Evolutionary conservation across 768 basidiomycete genomes (phyloP).

Genomic region (Lactifluus piperatus): DNA sequence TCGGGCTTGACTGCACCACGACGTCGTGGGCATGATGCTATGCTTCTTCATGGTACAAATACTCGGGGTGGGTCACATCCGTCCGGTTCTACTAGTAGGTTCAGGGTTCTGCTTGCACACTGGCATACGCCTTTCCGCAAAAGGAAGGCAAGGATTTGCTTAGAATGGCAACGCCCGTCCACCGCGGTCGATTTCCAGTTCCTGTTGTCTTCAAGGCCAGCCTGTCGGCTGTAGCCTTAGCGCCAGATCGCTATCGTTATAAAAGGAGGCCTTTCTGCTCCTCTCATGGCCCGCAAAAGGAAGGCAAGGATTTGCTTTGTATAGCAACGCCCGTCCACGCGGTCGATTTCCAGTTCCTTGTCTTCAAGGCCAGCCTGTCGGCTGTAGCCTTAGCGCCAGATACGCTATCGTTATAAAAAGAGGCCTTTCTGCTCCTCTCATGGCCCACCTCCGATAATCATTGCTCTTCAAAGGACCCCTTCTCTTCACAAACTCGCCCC

Average conservation of each 20-base stretch:
- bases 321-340: conserved; percentile 16
- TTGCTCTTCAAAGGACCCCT: too few species aligned
- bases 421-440: too few species aligned
- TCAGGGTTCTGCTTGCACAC: conserved; percentile 11
- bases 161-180: conserved; percentile 17
- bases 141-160: conserved; percentile 11
- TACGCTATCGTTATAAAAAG: too few species aligned
- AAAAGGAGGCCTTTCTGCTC: too few species aligned
- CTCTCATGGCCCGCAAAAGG: too few species aligned
- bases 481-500: too few species aligned
- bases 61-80: conserved; percentile 12
- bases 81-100: too few species aligned
- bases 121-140: conserved; percentile 17
- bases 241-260: too few species aligned
- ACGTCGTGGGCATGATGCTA: conserved; percentile 11
- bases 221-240: conserved; percentile 1
- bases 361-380: background rate
- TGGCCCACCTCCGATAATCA: too few species aligned
- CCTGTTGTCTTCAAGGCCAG: conserved; percentile 4
- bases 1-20: conserved; percentile 9
- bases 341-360: too few species aligned
- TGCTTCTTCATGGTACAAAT: conserved; percentile 17
- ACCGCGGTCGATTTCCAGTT: conserved; percentile 15
- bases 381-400: conserved; percentile 5
- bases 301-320: conserved; percentile 12